These are phyloP conservation scores for Ceriops zippeliana DNA, from an alignment of 345 rosid species.

Conservation along the genomic window DNA sequence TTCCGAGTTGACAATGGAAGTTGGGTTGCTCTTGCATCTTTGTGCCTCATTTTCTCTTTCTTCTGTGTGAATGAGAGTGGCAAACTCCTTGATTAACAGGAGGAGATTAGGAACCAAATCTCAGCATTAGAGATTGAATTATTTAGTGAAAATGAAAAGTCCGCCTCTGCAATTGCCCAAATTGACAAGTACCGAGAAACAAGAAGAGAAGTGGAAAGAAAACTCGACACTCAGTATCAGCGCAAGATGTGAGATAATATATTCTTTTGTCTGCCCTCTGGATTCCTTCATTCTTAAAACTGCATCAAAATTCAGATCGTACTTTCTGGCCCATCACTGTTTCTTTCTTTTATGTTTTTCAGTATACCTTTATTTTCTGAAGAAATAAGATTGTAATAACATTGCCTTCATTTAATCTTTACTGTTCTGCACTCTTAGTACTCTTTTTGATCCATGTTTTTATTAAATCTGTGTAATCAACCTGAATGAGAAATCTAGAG, in stretches of 20 bases:
- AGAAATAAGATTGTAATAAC: too few relatives aligned
- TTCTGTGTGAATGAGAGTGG: slow-evolving; percentile 1
- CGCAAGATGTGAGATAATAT: slow-evolving; percentile 62
- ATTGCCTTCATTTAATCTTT: neutral
- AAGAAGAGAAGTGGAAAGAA: slow-evolving; percentile 70
- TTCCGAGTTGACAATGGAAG: neutral
- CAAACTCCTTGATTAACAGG: slow-evolving; percentile 44
- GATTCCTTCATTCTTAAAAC: slow-evolving; percentile 1
- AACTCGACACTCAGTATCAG: slow-evolving; percentile 75
- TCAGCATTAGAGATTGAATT: slow-evolving; percentile 57
- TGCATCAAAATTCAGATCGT: neutral
- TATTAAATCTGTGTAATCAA: neutral
- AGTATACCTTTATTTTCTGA: neutral
- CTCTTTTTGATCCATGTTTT: neutral
- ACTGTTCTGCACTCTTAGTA: neutral
- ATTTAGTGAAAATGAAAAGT: slow-evolving; percentile 46
- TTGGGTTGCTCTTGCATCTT: neutral
- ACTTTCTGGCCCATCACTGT: neutral
- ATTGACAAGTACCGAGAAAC: slow-evolving; percentile 61
- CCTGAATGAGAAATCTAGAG: neutral
- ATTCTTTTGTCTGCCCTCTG: neutral
- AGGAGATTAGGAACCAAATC: slow-evolving; percentile 66
- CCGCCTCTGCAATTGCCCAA: slow-evolving; percentile 44
- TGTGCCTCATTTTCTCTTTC: neutral
- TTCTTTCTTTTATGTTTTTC: too few relatives aligned